Percentiles rank a stretch among this genome's conserved stretches.
Conservation (phyloP, 352 stramenopile genomes). For the Globisporangium yorkense region DNA sequence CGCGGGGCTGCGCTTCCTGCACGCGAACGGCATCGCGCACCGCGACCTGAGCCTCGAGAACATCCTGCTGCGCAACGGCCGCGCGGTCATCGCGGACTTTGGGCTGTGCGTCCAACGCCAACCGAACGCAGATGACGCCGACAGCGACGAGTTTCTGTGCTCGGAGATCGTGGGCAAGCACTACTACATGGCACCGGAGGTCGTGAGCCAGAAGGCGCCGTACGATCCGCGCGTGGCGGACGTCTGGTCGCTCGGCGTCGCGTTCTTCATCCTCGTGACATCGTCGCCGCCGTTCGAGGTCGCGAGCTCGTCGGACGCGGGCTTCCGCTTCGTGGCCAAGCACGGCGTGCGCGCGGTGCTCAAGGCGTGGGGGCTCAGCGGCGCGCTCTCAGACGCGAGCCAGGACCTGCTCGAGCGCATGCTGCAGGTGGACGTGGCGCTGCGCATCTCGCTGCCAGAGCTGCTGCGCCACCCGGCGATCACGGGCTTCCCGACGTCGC, state of each 20-base stretch:
- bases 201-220: conserved; percentile 47
- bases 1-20: conserved; percentile 53
- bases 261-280: conserved; percentile 94
- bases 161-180: conserved; percentile 85
- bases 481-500: conserved; percentile 7
- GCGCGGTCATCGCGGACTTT: conserved; percentile 66
- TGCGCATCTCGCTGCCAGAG: conserved; percentile 56
- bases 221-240: conserved; percentile 94
- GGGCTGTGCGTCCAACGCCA: conserved; percentile 60
- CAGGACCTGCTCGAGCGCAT: conserved; percentile 77
- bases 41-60: conserved; percentile 98
- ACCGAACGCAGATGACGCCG: conserved; percentile 15
- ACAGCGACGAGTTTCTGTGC: conserved; percentile 37
- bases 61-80: conserved; percentile 81
- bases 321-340: conserved; percentile 85
- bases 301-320: conserved; percentile 72
- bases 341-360: conserved; percentile 71
- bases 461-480: conserved; percentile 64
- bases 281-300: conserved; percentile 90
- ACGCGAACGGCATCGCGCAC: conserved; percentile 78
- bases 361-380: conserved; percentile 44
- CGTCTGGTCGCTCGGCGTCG: conserved; percentile 90
- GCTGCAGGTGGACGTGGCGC: conserved; percentile 46
- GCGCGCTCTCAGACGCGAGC: conserved; percentile 36
- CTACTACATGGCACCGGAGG: conserved; percentile 97